Evolutionary conservation across 1,139 yeast species (phyloP), one percentile per base, ranked within the genome.

Genomic region (Geotrichum klebahnii): DNA sequence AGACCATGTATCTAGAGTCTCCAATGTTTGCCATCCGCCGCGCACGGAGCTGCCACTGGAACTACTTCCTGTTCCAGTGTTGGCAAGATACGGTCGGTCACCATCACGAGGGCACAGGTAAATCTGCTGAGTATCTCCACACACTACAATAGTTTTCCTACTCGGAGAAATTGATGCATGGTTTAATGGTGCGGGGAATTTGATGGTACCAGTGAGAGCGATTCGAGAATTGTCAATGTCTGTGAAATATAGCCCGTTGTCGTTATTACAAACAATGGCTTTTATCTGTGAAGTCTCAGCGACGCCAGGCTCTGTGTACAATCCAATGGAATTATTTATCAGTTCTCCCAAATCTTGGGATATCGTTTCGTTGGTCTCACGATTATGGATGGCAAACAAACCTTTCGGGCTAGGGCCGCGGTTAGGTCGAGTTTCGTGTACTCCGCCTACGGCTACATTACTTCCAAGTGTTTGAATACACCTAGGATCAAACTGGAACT

Each of bases 231-330:
- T 72, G 53, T 66, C 61, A 23, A 87, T 73, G 57, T 82, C 84
- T 51, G 86, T 75, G 52, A 77, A 72, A 65, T 89, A 88, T 49
- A 89, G 68, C 52, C 77, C 72, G 44, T 80, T 78, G 64, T 89
- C 97, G 63, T 89, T 89, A 65, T 88, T 89, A 67, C 96, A 88
- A 14, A 86, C 79, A 57, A 78, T 78, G 1, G 89, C 77, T 47
- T 74, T 72, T 62, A 76, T 31, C 16, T 46, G 53, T n/a, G 50
- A 14, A 2, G 40, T 5, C 14, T 44, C 52, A 8, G 48, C 35
- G 3, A 46, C 51, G 55, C 64, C 59, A 8, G 75, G 65, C 5
- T 58, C 57, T 41, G 70, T 71, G 62, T 76, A 74, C 24, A 85
- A 65, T 1, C 82, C 71, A n/a, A 88, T 94, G 45, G 87, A 80